Evolutionary conservation across 2,329 filamentous ascomycete species (phyloP).

Genomic region (Colletotrichum incanum): DNA sequence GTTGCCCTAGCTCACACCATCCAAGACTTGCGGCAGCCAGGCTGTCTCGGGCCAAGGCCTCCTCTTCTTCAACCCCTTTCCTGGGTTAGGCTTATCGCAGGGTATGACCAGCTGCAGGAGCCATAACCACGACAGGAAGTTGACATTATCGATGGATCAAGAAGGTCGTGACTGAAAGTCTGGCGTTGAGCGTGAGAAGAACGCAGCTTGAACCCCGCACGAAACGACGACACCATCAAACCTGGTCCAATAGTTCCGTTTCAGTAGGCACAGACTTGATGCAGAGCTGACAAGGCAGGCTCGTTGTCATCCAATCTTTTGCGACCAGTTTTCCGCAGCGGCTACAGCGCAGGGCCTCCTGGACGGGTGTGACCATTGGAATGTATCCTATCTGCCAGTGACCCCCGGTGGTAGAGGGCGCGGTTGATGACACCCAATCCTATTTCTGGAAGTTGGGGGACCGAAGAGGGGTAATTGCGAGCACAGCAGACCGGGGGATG

Average conservation of each 20-base stretch:
- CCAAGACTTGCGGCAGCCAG: not conserved
- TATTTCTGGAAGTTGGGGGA: conserved; percentile 33
- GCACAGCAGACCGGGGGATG: conserved; percentile 5
- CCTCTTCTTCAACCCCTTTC: not conserved
- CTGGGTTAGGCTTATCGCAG: conserved; percentile 12
- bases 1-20: conserved; percentile 12
- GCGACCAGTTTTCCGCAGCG: conserved; percentile 4
- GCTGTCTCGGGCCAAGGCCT: not conserved
- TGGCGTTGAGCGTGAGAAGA: not conserved
- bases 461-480: conserved; percentile 31
- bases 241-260: conserved; percentile 38
- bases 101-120: conserved; percentile 9
- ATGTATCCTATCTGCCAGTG: not conserved
- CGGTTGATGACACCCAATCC: conserved; percentile 17
- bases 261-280: conserved; percentile 16
- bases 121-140: conserved; percentile 15
- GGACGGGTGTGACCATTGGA: not conserved
- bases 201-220: conserved; percentile 29
- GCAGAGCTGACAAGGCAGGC: conserved; percentile 20
- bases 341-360: conserved; percentile 9
- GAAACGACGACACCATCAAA: conserved; percentile 26
- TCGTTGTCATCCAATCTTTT: conserved; percentile 27
- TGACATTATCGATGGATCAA: not conserved
- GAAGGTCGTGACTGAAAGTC: conserved; percentile 14
- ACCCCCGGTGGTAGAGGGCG: not conserved